Base-by-base conservation (phyloP, 805 yeast genomes). In the Phaffomyces antillensis region DNA sequence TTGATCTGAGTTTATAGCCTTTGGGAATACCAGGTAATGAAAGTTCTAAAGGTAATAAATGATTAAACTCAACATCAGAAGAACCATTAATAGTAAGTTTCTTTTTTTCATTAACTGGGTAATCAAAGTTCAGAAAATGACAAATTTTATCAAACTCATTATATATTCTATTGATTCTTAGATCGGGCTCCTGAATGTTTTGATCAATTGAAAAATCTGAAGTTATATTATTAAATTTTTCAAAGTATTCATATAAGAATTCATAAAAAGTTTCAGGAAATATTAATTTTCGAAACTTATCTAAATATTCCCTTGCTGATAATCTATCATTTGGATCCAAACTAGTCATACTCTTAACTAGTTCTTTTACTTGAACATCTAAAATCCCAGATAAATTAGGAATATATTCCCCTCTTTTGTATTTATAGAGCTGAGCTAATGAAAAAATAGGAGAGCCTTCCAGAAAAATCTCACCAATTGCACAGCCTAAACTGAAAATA, bases 391-490 rank as follows among this genome's bases (percentile, higher is more conserved):
- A 71, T 39, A 86, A 61, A 45, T 79, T 79, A 0, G 96, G 95
- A 18, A 61, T 60, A 56, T 74, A 81, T 47, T 84, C 89, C 3
- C 79, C 75, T 47, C 76, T 76, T 55, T 82, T 82, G 63, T 84
- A 93, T 62, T 82, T 86, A 70, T 86, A 91, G 49, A 90, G 67
- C 57, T 90, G 96, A 0, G 98, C 81, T 12, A 93, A 71, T 0
- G 95, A 82, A 62, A 93, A 91, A 0, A 87, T 72, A 0, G 97
- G 86, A 16, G 85, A 74, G 0, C 97, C 97, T 52, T 93, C 98
- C 17, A 80, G 66, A 52, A 83, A 87, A 7, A 93, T 64, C 61
- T 93, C 99, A 1, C 95, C 96, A 52, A 93, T 82, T 3, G 86
- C 88, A 66, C 99, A 93, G 0, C 95, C 95, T 38, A 81, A 59